These are phyloP conservation scores for Cudoniella acicularis DNA, from an alignment of 495 filamentous ascomycete genomes.

Conservation along the genomic window DNA sequence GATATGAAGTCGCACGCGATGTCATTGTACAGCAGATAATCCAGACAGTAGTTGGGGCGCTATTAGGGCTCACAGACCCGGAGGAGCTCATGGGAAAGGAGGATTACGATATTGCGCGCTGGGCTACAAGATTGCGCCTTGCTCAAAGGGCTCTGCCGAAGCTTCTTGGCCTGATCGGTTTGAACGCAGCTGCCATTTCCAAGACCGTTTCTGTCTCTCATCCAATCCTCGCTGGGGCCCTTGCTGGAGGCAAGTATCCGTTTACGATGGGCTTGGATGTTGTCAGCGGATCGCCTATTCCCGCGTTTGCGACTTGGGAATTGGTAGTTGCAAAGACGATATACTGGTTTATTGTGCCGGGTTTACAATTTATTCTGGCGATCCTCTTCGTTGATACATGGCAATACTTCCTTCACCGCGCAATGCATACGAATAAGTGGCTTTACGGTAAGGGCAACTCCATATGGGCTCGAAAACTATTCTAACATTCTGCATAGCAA, in stretches of 20 bases:
- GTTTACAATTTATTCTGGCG: constrained; percentile 67
- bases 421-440: constrained; percentile 94
- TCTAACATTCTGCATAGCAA: constrained; percentile 43
- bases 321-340: constrained; percentile 64
- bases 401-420: constrained; percentile 94
- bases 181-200: constrained; percentile 51
- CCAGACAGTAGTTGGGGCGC: constrained; percentile 63
- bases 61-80: constrained; percentile 61
- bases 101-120: constrained; percentile 77
- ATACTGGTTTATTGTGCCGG: constrained; percentile 76
- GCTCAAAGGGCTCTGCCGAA: constrained; percentile 64
- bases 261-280: constrained; percentile 43
- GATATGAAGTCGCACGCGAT: constrained; percentile 79
- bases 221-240: constrained; percentile 60
- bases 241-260: constrained; percentile 74
- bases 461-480: not conserved
- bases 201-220: constrained; percentile 55
- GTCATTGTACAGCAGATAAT: constrained; percentile 88
- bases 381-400: constrained; percentile 82
- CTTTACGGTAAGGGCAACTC: constrained; percentile 69
- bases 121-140: constrained; percentile 71
- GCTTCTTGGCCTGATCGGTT: constrained; percentile 51
- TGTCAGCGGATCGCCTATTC: constrained; percentile 37
- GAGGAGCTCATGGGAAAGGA: constrained; percentile 66
- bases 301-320: constrained; percentile 72